Percentiles rank a stretch among this genome's conserved stretches.
phyloP scores from a whole-genome alignment of 768 basidiomycete species.

The Rhodotorula taiwanensis region DNA sequence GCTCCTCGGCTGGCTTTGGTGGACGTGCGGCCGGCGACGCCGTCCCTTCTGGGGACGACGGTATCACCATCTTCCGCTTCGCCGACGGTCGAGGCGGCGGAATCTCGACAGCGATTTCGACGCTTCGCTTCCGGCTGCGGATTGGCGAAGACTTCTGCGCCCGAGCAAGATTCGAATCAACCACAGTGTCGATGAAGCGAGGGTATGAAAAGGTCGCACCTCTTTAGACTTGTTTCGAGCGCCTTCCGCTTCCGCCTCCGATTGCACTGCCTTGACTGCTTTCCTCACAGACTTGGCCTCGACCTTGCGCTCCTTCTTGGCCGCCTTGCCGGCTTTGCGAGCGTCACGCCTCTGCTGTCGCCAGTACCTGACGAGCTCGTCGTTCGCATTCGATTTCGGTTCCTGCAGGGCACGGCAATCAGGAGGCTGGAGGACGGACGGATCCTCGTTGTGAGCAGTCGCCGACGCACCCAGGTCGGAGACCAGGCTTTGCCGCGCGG shows the following conservation, averaged over 20 bases:
- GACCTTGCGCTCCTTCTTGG: neutral
- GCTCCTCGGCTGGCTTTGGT: too few relatives aligned
- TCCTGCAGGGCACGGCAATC: slow-evolving; percentile 7
- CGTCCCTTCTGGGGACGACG: too few relatives aligned
- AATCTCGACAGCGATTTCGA: neutral
- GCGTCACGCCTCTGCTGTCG: neutral
- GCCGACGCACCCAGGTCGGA: slow-evolving; percentile 19
- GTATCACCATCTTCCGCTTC: slow-evolving; percentile 12
- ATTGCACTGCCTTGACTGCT: neutral
- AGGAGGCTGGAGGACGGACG: too few relatives aligned
- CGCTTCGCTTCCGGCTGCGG: neutral
- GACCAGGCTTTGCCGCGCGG: slow-evolving; percentile 13
- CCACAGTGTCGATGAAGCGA: too few relatives aligned
- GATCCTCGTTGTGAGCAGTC: neutral
- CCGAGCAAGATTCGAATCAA: neutral
- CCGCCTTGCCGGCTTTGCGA: slow-evolving; percentile 1
- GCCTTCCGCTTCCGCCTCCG: too few relatives aligned
- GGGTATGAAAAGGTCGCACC: neutral
- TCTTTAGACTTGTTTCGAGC: neutral
- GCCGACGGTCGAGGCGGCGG: neutral
- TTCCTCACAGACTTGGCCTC: neutral
- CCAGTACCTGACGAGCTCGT: slow-evolving; percentile 4
- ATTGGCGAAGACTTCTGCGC: neutral
- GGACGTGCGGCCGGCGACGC: too few relatives aligned
- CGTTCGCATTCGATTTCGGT: slow-evolving; percentile 25